These are phyloP conservation scores for Alnus glutinosa DNA, from an alignment of 306 rosid genomes.

Conservation along the genomic window DNA sequence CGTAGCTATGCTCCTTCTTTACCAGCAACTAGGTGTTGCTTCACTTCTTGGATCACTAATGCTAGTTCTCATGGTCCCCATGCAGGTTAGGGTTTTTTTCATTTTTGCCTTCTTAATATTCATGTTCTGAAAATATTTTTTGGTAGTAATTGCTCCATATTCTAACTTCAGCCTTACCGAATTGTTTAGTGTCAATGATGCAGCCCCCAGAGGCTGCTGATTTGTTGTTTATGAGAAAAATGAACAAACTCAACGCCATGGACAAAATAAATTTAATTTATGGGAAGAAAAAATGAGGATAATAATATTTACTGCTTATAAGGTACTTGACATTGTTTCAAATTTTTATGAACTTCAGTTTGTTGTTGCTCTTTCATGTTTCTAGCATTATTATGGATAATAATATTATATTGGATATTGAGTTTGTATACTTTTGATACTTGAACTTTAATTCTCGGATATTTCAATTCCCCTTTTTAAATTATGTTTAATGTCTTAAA, in stretches of 20 bases:
- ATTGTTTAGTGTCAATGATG: background rate
- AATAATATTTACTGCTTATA: background rate
- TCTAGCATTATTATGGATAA: background rate
- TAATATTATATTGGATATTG: background rate
- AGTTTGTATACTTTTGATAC: background rate
- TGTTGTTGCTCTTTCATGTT: background rate
- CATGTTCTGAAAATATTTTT: background rate
- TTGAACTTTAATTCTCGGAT: background rate
- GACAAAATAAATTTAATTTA: background rate
- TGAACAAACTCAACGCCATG: background rate
- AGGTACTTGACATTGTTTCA: background rate
- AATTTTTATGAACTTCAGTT: background rate
- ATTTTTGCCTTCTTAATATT: background rate
- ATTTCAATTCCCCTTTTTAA: background rate
- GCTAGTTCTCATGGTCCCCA: conserved; percentile 65
- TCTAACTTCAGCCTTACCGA: background rate
- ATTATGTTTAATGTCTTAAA: background rate
- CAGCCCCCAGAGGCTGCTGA: background rate
- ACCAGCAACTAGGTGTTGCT: conserved; percentile 93
- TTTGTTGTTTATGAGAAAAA: background rate
- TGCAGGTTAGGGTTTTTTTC: conserved; percentile 53
- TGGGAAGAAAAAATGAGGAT: background rate
- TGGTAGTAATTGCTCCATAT: background rate
- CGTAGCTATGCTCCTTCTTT: conserved; percentile 71
- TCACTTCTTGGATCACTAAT: conserved; percentile 69